These are phyloP conservation scores for Fusarium globosum DNA, from an alignment of 2,329 filamentous ascomycete genomes.

Conservation along the genomic window DNA sequence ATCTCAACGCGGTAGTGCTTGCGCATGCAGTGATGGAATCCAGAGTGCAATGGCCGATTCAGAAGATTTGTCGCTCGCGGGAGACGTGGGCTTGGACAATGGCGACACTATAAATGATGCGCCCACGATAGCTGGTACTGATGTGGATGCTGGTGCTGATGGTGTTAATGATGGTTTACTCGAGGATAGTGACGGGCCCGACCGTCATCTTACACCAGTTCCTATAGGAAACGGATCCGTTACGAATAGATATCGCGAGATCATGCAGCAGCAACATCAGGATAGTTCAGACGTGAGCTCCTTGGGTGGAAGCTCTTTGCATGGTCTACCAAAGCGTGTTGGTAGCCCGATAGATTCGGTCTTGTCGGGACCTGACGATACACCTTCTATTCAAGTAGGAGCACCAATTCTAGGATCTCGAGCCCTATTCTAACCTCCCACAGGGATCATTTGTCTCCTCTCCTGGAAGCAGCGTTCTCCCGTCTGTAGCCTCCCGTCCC, in stretches of 20 bases:
- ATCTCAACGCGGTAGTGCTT: conserved; percentile 43
- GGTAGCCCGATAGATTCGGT: conserved; percentile 77
- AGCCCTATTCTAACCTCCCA: conserved; percentile 43
- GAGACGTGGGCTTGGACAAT: conserved; percentile 55
- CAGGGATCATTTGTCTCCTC: conserved; percentile 73
- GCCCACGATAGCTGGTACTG: conserved; percentile 25
- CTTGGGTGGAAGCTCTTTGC: conserved; percentile 58
- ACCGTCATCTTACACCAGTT: conserved; percentile 33
- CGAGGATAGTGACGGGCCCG: conserved; percentile 28
- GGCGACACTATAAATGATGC: conserved; percentile 52
- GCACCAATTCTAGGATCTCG: background rate
- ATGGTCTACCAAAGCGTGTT: conserved; percentile 63
- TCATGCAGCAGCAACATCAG: conserved; percentile 57
- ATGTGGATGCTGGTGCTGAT: conserved; percentile 21
- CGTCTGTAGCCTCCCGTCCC: conserved; percentile 74
- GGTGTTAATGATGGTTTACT: conserved; percentile 20
- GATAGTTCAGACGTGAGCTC: conserved; percentile 64
- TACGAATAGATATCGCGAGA: conserved; percentile 58
- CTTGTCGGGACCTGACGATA: conserved; percentile 82
- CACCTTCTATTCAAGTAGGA: conserved; percentile 82
- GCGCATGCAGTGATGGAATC: conserved; percentile 53
- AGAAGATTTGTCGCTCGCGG: conserved; percentile 57
- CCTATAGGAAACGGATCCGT: conserved; percentile 44
- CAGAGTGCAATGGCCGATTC: conserved; percentile 61
- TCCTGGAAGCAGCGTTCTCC: conserved; percentile 78